These are phyloP conservation scores for Colletotrichum noveboracense DNA, from an alignment of 2,329 filamentous ascomycete genomes.

Conservation along the genomic window DNA sequence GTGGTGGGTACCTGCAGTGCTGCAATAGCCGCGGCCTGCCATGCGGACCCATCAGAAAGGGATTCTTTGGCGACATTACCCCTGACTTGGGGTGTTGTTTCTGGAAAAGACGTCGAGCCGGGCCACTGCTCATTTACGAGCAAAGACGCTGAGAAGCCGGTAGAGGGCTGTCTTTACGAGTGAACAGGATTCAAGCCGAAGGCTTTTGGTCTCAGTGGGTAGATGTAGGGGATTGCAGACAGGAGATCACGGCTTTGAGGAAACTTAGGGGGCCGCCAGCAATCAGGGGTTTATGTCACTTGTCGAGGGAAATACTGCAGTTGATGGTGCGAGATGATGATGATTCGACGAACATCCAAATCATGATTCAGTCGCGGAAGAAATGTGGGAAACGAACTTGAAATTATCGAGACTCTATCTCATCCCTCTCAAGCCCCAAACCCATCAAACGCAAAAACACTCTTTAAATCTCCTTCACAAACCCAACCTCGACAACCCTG, in stretches of 20 bases:
- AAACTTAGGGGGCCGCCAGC: too few relatives aligned
- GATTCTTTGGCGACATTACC: background rate
- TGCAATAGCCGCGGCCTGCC: background rate
- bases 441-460: background rate
- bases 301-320: too few relatives aligned
- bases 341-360: too few relatives aligned
- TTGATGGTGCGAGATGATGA: too few relatives aligned
- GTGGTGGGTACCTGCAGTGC: background rate
- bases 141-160: background rate
- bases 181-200: too few relatives aligned
- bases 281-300: too few relatives aligned
- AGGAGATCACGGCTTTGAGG: too few relatives aligned
- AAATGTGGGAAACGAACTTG: background rate
- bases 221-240: too few relatives aligned
- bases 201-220: too few relatives aligned
- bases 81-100: background rate
- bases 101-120: fast-evolving
- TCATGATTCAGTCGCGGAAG: too few relatives aligned
- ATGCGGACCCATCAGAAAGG: fast-evolving
- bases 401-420: background rate
- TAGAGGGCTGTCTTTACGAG: background rate
- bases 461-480: conserved; percentile 66
- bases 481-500: conserved; percentile 70
- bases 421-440: background rate
- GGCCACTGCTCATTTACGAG: fast-evolving